A percentile compares a stretch with the other conserved stretches of the same genome.
phyloP scores from a whole-genome alignment of 2,329 filamentous ascomycete species.

The Colletotrichum viniferum region DNA sequence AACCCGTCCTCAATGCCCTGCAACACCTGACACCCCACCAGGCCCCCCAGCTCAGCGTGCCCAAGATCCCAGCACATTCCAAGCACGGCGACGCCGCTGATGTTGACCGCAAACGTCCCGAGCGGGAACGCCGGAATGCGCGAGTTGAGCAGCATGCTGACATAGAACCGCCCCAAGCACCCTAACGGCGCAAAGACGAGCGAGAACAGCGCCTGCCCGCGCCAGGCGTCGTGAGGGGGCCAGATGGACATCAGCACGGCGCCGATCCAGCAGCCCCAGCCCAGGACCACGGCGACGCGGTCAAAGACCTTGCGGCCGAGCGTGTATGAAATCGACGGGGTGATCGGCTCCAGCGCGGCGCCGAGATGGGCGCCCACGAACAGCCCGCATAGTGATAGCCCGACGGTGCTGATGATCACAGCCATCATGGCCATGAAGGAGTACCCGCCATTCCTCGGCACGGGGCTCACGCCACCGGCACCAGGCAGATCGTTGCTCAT shows the following conservation, averaged over 20 bases:
- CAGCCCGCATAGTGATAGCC: slow-evolving; percentile 72
- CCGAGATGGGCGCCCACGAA: slow-evolving; percentile 79
- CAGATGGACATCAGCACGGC: slow-evolving; percentile 74
- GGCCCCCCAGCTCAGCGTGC: slow-evolving; percentile 60
- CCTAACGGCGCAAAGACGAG: slow-evolving; percentile 84
- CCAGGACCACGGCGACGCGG: slow-evolving; percentile 66
- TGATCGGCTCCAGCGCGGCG: slow-evolving; percentile 59
- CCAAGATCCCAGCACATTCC: slow-evolving; percentile 82
- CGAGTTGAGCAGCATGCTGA: slow-evolving; percentile 73
- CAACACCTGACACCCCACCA: slow-evolving; percentile 70
- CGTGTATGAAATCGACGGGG: slow-evolving; percentile 63
- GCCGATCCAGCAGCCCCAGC: slow-evolving; percentile 77
- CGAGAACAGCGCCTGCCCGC: slow-evolving; percentile 75
- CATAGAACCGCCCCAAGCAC: slow-evolving; percentile 76
- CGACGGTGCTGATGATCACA: slow-evolving; percentile 74
- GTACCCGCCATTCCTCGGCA: slow-evolving; percentile 71
- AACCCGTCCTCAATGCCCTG: slow-evolving; percentile 72
- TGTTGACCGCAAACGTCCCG: slow-evolving; percentile 84
- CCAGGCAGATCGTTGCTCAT: slow-evolving; percentile 73
- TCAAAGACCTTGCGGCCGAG: slow-evolving; percentile 68
- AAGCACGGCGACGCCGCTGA: slow-evolving; percentile 75
- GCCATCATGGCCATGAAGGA: slow-evolving; percentile 82
- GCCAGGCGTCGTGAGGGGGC: slow-evolving; percentile 77
- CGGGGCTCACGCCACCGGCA: slow-evolving; percentile 31
- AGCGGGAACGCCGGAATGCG: slow-evolving; percentile 73